A percentile compares a stretch with the other conserved stretches of the same genome.
Evolutionary conservation across 805 yeast genomes (phyloP).

Genomic region (Suhomyces faveliae): DNA sequence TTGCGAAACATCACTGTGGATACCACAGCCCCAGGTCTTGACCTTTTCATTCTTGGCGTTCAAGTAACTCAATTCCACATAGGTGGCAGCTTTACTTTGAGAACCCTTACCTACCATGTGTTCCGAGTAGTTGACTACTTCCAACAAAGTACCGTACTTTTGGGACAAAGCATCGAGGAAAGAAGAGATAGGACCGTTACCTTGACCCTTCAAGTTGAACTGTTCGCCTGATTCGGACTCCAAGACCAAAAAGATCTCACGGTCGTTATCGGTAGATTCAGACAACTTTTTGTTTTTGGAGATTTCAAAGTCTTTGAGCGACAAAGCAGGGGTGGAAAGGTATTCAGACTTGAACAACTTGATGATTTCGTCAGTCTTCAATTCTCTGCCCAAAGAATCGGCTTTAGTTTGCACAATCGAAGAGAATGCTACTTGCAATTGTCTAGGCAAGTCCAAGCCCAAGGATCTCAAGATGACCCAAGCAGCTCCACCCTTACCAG

Average conservation of each 20-base stretch:
- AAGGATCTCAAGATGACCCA: conserved; percentile 72
- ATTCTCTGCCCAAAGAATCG: conserved; percentile 65
- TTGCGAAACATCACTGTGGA: conserved; percentile 43
- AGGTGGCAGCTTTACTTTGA: conserved; percentile 71
- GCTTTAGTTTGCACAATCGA: conserved; percentile 62
- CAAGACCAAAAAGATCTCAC: conserved; percentile 23
- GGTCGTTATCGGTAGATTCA: conserved; percentile 11
- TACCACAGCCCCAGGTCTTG: conserved; percentile 44
- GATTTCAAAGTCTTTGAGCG: conserved; percentile 24
- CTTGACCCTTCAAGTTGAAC: conserved; percentile 49
- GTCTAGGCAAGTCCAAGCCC: conserved; percentile 73
- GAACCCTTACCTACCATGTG: conserved; percentile 75
- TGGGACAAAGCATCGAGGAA: conserved; percentile 62
- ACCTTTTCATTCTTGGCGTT: conserved; percentile 34
- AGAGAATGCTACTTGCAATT: conserved; percentile 67
- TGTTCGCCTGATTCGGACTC: conserved; percentile 12
- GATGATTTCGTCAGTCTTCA: conserved; percentile 64
- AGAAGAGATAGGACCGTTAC: conserved; percentile 80
- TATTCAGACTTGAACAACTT: conserved; percentile 55
- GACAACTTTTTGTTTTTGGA: conserved; percentile 16
- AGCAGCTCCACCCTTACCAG: conserved; percentile 89
- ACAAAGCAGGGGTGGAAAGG: conserved; percentile 26
- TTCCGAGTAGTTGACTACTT: conserved; percentile 66
- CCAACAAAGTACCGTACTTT: conserved; percentile 51
- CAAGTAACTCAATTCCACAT: conserved; percentile 50